phyloP scores from a whole-genome alignment of 2,329 filamentous ascomycete species.

The Onygenales sp. region DNA sequence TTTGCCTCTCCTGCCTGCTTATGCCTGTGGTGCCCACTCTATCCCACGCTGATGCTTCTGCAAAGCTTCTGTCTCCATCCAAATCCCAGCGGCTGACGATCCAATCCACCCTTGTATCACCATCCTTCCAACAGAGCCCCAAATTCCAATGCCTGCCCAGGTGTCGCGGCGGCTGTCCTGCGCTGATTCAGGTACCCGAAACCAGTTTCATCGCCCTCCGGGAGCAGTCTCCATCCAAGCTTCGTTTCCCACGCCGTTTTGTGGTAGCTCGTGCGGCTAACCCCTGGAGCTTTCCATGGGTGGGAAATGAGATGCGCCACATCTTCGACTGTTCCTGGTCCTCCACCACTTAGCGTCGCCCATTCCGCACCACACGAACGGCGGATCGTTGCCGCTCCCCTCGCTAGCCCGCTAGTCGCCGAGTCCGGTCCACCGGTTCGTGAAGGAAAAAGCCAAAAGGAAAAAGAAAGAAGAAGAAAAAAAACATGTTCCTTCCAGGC shows the following conservation, averaged over 20 bases:
- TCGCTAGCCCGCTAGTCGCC: background rate
- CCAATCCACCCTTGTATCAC: too few relatives aligned
- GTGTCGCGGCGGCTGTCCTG: background rate
- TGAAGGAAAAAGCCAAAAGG: background rate
- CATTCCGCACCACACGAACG: background rate
- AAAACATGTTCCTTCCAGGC: background rate
- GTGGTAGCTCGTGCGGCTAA: slow-evolving; percentile 1
- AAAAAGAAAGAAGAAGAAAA: background rate
- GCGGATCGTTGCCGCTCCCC: background rate
- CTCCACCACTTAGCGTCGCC: background rate
- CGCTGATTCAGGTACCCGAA: background rate
- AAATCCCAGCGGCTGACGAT: too few relatives aligned
- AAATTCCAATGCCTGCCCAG: background rate
- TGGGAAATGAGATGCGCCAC: slow-evolving; percentile 16
- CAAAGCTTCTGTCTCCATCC: too few relatives aligned
- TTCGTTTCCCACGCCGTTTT: background rate
- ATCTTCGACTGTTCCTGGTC: background rate
- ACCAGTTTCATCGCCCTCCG: background rate
- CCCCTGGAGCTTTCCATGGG: slow-evolving; percentile 6
- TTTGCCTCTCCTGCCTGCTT: too few relatives aligned
- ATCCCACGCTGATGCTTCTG: too few relatives aligned
- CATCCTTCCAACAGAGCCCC: too few relatives aligned
- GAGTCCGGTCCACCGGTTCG: background rate
- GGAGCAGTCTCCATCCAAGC: background rate
- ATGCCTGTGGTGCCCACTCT: too few relatives aligned